Evolutionary conservation across 768 basidiomycete species (phyloP).

Genomic region (Mycena amicta): DNA sequence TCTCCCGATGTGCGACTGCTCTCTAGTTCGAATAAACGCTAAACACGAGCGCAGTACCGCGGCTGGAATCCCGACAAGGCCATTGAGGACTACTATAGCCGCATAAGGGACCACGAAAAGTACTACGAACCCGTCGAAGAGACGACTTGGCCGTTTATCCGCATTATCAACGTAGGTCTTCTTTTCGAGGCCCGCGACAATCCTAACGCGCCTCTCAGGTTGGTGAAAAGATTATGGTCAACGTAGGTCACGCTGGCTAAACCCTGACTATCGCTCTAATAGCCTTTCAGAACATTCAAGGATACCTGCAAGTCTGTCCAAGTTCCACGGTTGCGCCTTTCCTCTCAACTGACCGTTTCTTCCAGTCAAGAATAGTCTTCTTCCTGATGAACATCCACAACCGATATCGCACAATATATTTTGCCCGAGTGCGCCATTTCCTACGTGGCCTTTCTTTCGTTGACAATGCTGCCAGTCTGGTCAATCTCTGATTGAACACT

Average conservation of each 20-base stretch:
- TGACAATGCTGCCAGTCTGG: slow-evolving; percentile 79
- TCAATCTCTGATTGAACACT: slow-evolving; percentile 98
- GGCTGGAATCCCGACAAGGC: slow-evolving; percentile 93
- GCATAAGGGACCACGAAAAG: slow-evolving; percentile 84
- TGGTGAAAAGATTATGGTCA: slow-evolving; percentile 94
- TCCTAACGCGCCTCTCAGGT: slow-evolving; percentile 49
- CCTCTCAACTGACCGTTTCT: too few species aligned
- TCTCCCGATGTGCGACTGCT: slow-evolving; percentile 83
- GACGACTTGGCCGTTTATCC: slow-evolving; percentile 89
- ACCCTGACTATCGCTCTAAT: too few species aligned
- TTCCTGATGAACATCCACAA: slow-evolving; percentile 99
- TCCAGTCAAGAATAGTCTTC: slow-evolving; percentile 91
- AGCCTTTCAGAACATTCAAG: slow-evolving; percentile 68
- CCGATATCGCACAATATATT: slow-evolving; percentile 89
- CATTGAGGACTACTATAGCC: slow-evolving; percentile 87
- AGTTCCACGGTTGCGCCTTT: not conserved
- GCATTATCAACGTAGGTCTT: slow-evolving; percentile 80
- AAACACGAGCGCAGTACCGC: slow-evolving; percentile 62
- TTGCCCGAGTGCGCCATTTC: slow-evolving; percentile 74
- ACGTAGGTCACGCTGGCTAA: slow-evolving; percentile 54
- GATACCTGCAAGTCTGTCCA: slow-evolving; percentile 78
- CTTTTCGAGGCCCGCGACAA: not conserved
- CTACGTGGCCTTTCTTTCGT: too few species aligned
- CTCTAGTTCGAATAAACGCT: slow-evolving; percentile 9
- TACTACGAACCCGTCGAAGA: slow-evolving; percentile 93